Conservation (phyloP, 1,284 basidiomycete genomes). For the Melampsora americana region DNA sequence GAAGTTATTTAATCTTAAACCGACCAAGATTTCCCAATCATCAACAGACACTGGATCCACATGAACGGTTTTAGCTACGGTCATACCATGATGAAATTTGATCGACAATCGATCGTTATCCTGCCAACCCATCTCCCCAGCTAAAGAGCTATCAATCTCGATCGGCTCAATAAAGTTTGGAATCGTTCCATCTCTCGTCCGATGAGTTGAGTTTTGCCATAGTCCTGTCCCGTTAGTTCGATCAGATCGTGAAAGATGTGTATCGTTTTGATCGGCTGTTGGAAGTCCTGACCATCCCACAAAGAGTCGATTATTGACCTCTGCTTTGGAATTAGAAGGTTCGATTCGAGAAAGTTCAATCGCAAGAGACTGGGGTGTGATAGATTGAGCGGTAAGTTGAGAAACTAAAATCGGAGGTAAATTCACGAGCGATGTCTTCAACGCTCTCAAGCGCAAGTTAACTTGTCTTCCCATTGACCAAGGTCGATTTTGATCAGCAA, state of each 20-base stretch:
- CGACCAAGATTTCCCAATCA: slow-evolving; percentile 42
- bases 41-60: slow-evolving; percentile 40
- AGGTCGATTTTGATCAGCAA: too few species aligned
- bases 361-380: slow-evolving; percentile 35
- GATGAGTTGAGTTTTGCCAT: background rate
- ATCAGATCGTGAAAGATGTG: background rate
- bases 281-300: slow-evolving; percentile 41
- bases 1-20: background rate
- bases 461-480: slow-evolving; percentile 26
- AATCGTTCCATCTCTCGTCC: slow-evolving; percentile 3
- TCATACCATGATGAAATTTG: slow-evolving; percentile 27
- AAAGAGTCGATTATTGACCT: slow-evolving; percentile 9
- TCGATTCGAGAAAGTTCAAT: slow-evolving; percentile 23
- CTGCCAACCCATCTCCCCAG: slow-evolving; percentile 38
- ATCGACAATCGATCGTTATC: slow-evolving; percentile 31
- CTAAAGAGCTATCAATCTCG: slow-evolving; percentile 25
- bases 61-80: slow-evolving; percentile 31
- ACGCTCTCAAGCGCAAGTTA: slow-evolving; percentile 16
- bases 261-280: slow-evolving; percentile 8
- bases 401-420: slow-evolving; percentile 32
- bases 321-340: slow-evolving; percentile 7
- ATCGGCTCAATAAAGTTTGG: slow-evolving; percentile 28
- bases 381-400: slow-evolving; percentile 32
- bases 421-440: slow-evolving; percentile 27
- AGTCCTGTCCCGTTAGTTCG: too few species aligned